Evolutionary conservation across 345 rosid species (phyloP), one percentile per base, ranked within the genome.

Genomic region (Lepidium didymum): DNA sequence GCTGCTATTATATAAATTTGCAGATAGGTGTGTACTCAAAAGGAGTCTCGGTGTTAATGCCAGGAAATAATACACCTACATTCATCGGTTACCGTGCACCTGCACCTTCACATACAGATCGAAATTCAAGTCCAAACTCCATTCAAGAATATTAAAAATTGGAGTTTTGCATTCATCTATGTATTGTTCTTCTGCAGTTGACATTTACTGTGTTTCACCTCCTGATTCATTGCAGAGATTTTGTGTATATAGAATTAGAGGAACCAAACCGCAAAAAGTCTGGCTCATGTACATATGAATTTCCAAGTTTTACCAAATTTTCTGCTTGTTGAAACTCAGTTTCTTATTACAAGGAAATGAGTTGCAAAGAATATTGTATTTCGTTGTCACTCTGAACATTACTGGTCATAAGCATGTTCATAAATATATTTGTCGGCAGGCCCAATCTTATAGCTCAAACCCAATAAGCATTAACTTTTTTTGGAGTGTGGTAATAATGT

Each of bases 21-120:
- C 85, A 92, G 91, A 82, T 87, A 86, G 85, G 73, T 5, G 79
- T 86, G 38, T 87, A 89, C 70, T 82, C 87, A 21, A 85, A 71
- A 67, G 93, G 85, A 49, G 90, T 89, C 61, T 92, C 92, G 0
- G 96, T 92, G 6, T 59, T 92, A 70, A 92, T 92, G 95, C 95
- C 91, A 0, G 92, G 96, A 71, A 85, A 92, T 27, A 64, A 75
- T 34, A 65, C 84, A 34, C 96, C 96, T 7, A 78, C 96, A 2
- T 92, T 78, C 81, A 85, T 89, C 4, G 95, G 91, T 1, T 80
- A 77, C 15, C 95, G 84, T 6, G 91, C 82, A 13, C 84, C 95
- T 0, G 74, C 59, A 31, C 82, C 85, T 0, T 77, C 72, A 16
- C 44, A 47, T 10, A 6, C 61, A 38, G 15, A 18, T 57, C 23